phyloP scores from a whole-genome alignment of 2,329 filamentous ascomycete genomes.

The Periglandula ipomoeae region DNA sequence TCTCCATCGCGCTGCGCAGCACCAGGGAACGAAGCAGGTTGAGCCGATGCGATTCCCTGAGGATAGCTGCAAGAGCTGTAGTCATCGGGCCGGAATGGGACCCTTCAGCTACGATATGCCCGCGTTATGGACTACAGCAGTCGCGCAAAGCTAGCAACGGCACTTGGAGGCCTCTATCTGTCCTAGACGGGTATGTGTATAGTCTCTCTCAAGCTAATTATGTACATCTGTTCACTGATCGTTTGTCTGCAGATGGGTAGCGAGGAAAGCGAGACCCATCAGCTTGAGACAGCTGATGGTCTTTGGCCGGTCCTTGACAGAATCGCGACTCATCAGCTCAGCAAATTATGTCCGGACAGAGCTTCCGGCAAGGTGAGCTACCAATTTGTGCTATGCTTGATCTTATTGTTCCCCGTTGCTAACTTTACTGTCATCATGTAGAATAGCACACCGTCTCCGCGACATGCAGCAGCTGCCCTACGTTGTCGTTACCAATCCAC shows the following conservation, averaged over 20 bases:
- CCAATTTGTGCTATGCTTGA: background rate
- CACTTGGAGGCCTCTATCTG: conserved; percentile 54
- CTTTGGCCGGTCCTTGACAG: conserved; percentile 88
- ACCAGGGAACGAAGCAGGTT: conserved; percentile 31
- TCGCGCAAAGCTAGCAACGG: conserved; percentile 18
- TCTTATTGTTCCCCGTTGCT: background rate
- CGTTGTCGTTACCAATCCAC: conserved; percentile 88
- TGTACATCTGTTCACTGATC: conserved; percentile 7
- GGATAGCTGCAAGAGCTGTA: conserved; percentile 7
- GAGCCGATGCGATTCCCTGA: conserved; percentile 14
- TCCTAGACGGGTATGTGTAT: conserved; percentile 51
- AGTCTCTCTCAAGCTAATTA: background rate
- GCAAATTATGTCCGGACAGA: conserved; percentile 97
- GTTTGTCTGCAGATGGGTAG: conserved; percentile 64
- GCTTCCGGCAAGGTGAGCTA: conserved; percentile 35
- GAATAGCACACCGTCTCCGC: conserved; percentile 85
- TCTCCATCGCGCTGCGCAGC: conserved; percentile 36
- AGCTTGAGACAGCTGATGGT: conserved; percentile 94
- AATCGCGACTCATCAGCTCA: conserved; percentile 80
- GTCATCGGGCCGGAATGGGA: background rate
- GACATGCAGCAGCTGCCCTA: conserved; percentile 97
- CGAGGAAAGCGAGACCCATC: conserved; percentile 87
- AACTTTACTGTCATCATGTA: conserved; percentile 24
- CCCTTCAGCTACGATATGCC: background rate
- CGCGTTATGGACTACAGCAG: conserved; percentile 6